Evolutionary conservation across 306 rosid genomes (phyloP).

Genomic region (Rosa persica): DNA sequence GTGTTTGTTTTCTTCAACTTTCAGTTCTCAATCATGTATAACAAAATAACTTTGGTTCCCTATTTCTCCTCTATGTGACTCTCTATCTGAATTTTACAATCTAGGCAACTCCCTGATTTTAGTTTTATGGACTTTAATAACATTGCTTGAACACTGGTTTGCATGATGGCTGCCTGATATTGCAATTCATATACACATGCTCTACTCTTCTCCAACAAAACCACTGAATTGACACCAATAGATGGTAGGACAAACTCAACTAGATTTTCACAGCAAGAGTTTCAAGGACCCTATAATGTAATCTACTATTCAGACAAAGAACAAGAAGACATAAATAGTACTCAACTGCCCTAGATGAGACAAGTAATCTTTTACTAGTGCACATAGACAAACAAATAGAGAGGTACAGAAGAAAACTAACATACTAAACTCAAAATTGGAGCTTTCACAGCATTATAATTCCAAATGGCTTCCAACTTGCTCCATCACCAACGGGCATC

Average conservation of each 20-base stretch:
- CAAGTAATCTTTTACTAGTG: neutral
- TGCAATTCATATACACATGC: neutral
- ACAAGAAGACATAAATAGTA: neutral
- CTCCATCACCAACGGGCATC: conserved; percentile 7
- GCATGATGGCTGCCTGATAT: neutral
- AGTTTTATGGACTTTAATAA: neutral
- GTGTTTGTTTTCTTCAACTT: neutral
- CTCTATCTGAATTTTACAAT: neutral
- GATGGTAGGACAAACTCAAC: neutral
- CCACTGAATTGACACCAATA: neutral
- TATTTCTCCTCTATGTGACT: neutral
- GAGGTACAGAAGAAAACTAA: neutral
- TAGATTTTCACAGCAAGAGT: neutral
- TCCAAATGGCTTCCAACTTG: conserved; percentile 16
- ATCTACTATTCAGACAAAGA: neutral
- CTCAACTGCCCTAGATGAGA: neutral
- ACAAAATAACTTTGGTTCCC: neutral
- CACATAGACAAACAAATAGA: neutral
- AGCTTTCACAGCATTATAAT: conserved; percentile 14
- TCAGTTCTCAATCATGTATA: neutral
- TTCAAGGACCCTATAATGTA: neutral
- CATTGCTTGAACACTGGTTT: neutral
- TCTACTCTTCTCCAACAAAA: neutral
- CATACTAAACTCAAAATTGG: neutral
- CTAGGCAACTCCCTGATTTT: neutral